A percentile compares a stretch with the other conserved stretches of the same genome.
Conservation (phyloP, 345 rosid species). For the Gynandropsis gynandra region DNA sequence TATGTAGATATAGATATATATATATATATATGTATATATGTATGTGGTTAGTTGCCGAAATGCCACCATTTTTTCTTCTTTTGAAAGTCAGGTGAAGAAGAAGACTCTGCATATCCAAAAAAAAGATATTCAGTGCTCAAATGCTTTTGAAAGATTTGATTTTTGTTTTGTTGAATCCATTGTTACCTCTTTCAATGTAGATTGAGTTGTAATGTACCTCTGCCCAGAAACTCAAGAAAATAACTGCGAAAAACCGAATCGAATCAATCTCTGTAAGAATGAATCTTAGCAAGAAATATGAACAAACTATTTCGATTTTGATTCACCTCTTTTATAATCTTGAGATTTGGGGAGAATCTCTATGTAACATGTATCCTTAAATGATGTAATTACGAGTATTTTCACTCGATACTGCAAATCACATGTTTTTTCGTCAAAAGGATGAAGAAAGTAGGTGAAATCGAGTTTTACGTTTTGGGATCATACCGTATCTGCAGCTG, state of each 20-base stretch:
- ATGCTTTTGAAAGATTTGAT: no score
- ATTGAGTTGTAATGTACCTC: constrained; percentile 98
- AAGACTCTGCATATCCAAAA: constrained; percentile 25
- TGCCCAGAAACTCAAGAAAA: constrained; percentile 92
- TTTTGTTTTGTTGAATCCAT: no score
- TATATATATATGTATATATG: no score
- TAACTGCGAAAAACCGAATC: constrained; percentile 40
- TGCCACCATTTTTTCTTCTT: constrained; percentile 81
- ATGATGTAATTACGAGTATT: constrained; percentile 77
- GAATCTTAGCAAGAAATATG: no score
- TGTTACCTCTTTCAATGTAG: constrained; percentile 55
- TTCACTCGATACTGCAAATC: constrained; percentile 56
- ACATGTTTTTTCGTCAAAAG: constrained; percentile 3
- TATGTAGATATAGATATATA: no score
- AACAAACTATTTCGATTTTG: no score
- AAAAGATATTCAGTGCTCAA: no score
- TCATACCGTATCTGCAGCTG: constrained; percentile 74
- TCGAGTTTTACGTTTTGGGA: no score
- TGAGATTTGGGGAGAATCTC: constrained; percentile 70
- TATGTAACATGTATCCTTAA: constrained; percentile 78
- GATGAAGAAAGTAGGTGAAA: no score
- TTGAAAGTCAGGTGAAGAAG: constrained; percentile 31
- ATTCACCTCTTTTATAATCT: constrained; percentile 69
- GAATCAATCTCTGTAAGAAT: constrained; percentile 2
- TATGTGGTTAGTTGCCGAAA: constrained; percentile 41